Evolutionary conservation across 331 rosid genomes (phyloP), one percentile per base, ranked within the genome.

Genomic region (Malus hybrid): DNA sequence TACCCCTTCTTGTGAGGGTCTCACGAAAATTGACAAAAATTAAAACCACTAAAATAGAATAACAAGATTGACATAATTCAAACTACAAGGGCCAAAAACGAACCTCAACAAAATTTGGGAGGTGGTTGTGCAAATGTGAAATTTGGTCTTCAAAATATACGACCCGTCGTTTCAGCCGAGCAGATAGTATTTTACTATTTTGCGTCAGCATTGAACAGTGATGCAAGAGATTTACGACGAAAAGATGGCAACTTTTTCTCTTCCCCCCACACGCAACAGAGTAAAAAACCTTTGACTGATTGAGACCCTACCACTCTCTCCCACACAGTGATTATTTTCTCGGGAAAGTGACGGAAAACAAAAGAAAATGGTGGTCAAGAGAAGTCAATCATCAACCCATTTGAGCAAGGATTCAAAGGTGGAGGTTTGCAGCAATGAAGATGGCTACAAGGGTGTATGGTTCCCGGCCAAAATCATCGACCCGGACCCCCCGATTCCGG

Each of bases 391-490:
- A 10, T 18, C 56, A 50, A 50, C 56, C 56, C 33, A 46, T n/a
- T 24, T 75, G 20, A 20, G 1, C 2, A 30, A 19, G 16, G 63
- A 32, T 22, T 24, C 78, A 39, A 64, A 65, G 24, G 78, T 75
- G 11, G 72, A 75, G 18, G 78, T 75, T 1, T 13, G 22, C 10
- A 65, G 65, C 78, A 10, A 20, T 26, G 72, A 75, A 13, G 60
- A 64, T 5, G 78, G 65, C 18, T 75, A 28, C 4, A 24, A 13
- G 36, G 72, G 64, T 36, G 64, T 34, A 8, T 65, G 71, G 64
- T 75, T 75, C 72, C 53, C 78, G 1, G 78, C 72, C 44, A 75
- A 16, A 13, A 34, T 75, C 28, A 15, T 75, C 12, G 53, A 75
- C 3, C 64, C 72, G 53, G 34, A 19, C 2, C 18, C 65, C 5